Conservation (phyloP, 2,329 filamentous ascomycete genomes). For the Aspergillus sp. region DNA sequence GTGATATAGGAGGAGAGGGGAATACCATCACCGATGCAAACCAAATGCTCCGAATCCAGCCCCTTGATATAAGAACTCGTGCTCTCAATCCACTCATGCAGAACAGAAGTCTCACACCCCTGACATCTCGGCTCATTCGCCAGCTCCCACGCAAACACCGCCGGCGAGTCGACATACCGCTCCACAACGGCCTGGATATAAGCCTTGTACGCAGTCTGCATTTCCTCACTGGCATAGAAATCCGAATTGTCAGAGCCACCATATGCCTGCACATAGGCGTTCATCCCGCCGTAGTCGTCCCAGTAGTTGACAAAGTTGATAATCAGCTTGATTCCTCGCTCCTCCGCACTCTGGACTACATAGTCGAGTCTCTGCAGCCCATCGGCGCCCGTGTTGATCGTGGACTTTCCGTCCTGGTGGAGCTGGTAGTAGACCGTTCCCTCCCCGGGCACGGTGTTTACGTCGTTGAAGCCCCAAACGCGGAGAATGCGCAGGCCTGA, state of each 20-base stretch:
- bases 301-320: conserved; percentile 64
- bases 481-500: conserved; percentile 53
- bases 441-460: conserved; percentile 37
- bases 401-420: conserved; percentile 35
- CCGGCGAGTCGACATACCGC: conserved; percentile 58
- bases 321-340: conserved; percentile 62
- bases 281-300: conserved; percentile 66
- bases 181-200: conserved; percentile 62
- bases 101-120: conserved; percentile 57
- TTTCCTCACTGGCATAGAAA: conserved; percentile 58
- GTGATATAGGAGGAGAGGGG: neutral
- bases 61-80: conserved; percentile 64
- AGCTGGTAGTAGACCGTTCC: conserved; percentile 49
- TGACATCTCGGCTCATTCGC: conserved; percentile 66
- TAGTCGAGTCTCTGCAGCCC: conserved; percentile 66
- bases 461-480: conserved; percentile 57
- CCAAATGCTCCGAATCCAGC: conserved; percentile 61
- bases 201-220: conserved; percentile 59
- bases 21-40: conserved; percentile 57
- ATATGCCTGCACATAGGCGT: conserved; percentile 57
- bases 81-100: conserved; percentile 59
- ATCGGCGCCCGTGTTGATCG: conserved; percentile 63
- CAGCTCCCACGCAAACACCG: conserved; percentile 68
- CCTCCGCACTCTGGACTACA: conserved; percentile 61
- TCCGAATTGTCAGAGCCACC: conserved; percentile 49